A percentile compares a stretch with the other conserved stretches of the same genome.
Evolutionary conservation across 1,284 basidiomycete species (phyloP).

Genomic region (Leccinum huronense): DNA sequence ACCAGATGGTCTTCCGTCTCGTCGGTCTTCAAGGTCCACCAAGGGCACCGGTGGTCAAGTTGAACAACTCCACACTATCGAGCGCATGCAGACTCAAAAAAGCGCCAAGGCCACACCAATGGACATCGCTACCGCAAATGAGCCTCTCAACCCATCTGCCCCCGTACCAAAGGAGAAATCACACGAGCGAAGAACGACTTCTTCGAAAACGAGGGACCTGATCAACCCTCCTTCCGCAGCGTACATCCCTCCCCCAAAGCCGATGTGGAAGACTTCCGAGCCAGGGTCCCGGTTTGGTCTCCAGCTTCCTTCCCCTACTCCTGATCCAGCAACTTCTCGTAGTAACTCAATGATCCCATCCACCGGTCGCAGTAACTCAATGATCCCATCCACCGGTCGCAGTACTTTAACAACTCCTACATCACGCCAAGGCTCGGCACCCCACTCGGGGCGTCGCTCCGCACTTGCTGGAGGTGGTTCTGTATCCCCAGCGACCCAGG

Average conservation of each 20-base stretch:
- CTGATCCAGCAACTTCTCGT: neutral
- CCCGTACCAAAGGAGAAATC: neutral
- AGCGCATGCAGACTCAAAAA: neutral
- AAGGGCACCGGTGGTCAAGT: neutral
- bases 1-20: neutral
- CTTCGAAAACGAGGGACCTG: neutral
- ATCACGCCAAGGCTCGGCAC: neutral
- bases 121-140: neutral
- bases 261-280: neutral
- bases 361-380: neutral
- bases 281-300: neutral
- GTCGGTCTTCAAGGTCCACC: neutral
- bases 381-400: neutral
- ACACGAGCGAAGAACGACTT: neutral
- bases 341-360: neutral
- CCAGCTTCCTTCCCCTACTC: neutral
- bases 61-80: neutral
- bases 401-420: neutral
- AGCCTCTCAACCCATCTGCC: neutral
- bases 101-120: neutral
- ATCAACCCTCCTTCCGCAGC: neutral
- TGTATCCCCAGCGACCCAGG: neutral
- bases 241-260: neutral
- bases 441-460: neutral
- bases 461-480: neutral